A percentile compares a stretch with the other conserved stretches of the same genome.
These are phyloP conservation scores for Penicillium sumatraense DNA, from an alignment of 2,329 filamentous ascomycete species.

Conservation along the genomic window DNA sequence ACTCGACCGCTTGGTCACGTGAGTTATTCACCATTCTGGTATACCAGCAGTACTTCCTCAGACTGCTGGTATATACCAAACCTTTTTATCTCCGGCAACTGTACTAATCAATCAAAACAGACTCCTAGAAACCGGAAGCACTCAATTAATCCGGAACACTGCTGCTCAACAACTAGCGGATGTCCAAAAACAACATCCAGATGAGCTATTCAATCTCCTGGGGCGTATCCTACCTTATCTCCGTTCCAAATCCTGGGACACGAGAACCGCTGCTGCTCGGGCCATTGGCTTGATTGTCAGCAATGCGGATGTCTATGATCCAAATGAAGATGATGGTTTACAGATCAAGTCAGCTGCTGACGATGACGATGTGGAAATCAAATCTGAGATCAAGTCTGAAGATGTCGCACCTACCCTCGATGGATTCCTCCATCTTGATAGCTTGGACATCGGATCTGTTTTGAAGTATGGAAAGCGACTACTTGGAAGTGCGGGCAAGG, in stretches of 20 bases:
- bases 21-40: conserved; percentile 56
- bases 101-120: conserved; percentile 53
- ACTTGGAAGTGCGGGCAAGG: conserved; percentile 77
- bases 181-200: conserved; percentile 96
- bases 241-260: conserved; percentile 96
- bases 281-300: conserved; percentile 93
- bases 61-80: background rate
- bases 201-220: conserved; percentile 94
- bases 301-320: conserved; percentile 85
- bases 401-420: conserved; percentile 56
- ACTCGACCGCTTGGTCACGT: conserved; percentile 86
- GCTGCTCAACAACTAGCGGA: conserved; percentile 96
- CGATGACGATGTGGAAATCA: conserved; percentile 49
- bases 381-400: conserved; percentile 45
- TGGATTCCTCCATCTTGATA: conserved; percentile 68
- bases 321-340: conserved; percentile 73
- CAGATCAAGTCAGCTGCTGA: conserved; percentile 56
- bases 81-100: background rate
- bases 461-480: conserved; percentile 83
- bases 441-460: conserved; percentile 77
- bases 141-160: conserved; percentile 92
- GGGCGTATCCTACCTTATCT: conserved; percentile 95
- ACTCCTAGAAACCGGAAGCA: conserved; percentile 96
- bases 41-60: background rate
- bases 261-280: conserved; percentile 87